Base-by-base conservation (phyloP, 192 early-diverging fungal species). In the Backusella luteola region DNA sequence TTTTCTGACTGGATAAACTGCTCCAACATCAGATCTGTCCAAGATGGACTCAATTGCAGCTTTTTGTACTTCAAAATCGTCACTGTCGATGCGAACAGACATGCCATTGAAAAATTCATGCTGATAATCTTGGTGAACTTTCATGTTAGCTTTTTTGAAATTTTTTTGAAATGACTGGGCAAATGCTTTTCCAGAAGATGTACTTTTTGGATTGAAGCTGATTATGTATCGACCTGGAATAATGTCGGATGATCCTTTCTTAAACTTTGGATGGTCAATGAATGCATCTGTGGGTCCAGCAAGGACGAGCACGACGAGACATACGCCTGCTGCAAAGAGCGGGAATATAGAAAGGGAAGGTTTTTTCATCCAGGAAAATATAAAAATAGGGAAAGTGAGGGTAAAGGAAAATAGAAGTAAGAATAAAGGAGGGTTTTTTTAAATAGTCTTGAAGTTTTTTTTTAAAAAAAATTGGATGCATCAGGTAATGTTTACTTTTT, bases 21-120 rank as follows among this genome's bases (percentile, higher is more conserved):
- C 46, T 8, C 35, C 34, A 32, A 81, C 56, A 34, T 69, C 21
- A 32, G 68, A 34, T 19, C 41, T 52, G 7, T 81, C 76, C n/a
- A 71, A 56, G 1, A 81, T 52, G 9, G 72, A 29, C 6, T 69
- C 5, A 26, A 71, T 52, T 19, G 71, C 77, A 68, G 56, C 32
- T 23, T 56, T 35, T 63, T 73, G 59, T 6, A 67, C 72, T 1
- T 35, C 34, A 6, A 59, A 21, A 7, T 74, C 42, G 1, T 42
- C 6, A 17, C 21, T 41, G 32, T 74, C 39, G 7, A 77, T 35
- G 9, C 41, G 26, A 26, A 81, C 46, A 5, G 80, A 81, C n/a
- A 81, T 9, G 23, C 80, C 80, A 59, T 34, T 69, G 17, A 81
- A 76, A 0, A 81, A 34, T 6, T 35, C 35, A 6, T 77, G 76